Evolutionary conservation across 805 yeast genomes (phyloP).

Genomic region (Saturnispora hagleri): DNA sequence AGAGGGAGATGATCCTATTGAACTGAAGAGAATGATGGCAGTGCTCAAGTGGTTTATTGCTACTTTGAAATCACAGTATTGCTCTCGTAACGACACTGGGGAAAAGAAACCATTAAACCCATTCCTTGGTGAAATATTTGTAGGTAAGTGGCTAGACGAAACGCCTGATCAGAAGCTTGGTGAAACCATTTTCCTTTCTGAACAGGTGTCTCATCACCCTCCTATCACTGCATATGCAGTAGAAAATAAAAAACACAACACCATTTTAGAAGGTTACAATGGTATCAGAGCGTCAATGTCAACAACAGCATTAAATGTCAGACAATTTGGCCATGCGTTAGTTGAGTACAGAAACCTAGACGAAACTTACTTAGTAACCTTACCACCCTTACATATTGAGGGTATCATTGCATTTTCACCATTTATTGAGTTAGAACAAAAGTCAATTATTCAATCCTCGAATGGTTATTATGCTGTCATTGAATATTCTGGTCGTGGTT

Average conservation of each 20-base stretch:
- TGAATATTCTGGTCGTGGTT: constrained; percentile 88
- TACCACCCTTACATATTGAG: constrained; percentile 92
- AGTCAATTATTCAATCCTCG: constrained; percentile 74
- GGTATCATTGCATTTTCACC: constrained; percentile 89
- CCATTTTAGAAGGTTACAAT: constrained; percentile 77
- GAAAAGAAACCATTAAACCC: constrained; percentile 98
- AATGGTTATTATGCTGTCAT: constrained; percentile 65
- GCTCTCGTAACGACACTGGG: constrained; percentile 79
- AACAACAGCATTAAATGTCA: constrained; percentile 67
- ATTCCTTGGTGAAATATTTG: constrained; percentile 87
- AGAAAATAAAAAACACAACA: constrained; percentile 60
- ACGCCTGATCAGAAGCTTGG: constrained; percentile 45
- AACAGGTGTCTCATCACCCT: constrained; percentile 96
- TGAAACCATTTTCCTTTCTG: constrained; percentile 70
- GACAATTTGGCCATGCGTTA: constrained; percentile 88
- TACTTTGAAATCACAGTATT: constrained; percentile 86
- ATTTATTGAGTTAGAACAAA: constrained; percentile 88
- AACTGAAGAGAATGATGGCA: constrained; percentile 61
- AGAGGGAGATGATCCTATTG: constrained; percentile 36
- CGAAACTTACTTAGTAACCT: constrained; percentile 71
- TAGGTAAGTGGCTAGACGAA: constrained; percentile 73
- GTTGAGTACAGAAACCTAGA: constrained; percentile 51
- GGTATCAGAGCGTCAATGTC: constrained; percentile 80
- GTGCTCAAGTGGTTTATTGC: constrained; percentile 89
- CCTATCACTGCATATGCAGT: constrained; percentile 93